These are phyloP conservation scores for Rhodotorula sp. DNA, from an alignment of 1,284 basidiomycete species.

Conservation along the genomic window DNA sequence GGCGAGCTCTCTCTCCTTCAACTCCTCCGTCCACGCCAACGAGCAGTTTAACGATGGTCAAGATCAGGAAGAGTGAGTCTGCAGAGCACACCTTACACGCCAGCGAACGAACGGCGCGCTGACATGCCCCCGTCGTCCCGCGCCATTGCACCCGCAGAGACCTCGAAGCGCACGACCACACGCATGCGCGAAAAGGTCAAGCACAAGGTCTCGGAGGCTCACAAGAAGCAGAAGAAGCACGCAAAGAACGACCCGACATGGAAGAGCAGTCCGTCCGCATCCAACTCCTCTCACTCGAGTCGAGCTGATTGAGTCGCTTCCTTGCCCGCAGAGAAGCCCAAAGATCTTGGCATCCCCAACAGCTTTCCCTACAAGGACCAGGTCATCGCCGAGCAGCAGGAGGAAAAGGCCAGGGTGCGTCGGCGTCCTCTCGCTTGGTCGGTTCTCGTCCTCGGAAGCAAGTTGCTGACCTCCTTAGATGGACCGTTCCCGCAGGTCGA, in stretches of 20 bases:
- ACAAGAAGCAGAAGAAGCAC: slow-evolving; percentile 72
- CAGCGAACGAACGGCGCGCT: background rate
- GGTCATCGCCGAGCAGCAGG: slow-evolving; percentile 84
- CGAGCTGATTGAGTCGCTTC: background rate
- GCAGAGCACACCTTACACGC: background rate
- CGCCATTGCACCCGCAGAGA: slow-evolving; percentile 58
- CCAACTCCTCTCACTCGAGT: background rate
- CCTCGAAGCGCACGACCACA: slow-evolving; percentile 72
- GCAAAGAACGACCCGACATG: slow-evolving; percentile 82
- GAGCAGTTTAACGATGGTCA: slow-evolving; percentile 29
- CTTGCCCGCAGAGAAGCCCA: slow-evolving; percentile 61
- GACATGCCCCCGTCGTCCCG: background rate
- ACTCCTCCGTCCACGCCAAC: background rate
- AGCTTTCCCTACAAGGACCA: slow-evolving; percentile 96
- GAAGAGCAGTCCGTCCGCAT: slow-evolving; percentile 69
- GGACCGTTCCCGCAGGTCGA: slow-evolving; percentile 53
- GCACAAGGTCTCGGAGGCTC: slow-evolving; percentile 73
- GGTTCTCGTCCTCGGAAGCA: background rate
- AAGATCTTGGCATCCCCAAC: slow-evolving; percentile 95
- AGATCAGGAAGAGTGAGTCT: slow-evolving; percentile 41
- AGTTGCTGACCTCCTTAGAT: background rate
- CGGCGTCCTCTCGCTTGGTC: background rate
- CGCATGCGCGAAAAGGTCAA: slow-evolving; percentile 72
- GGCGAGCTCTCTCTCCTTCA: background rate
- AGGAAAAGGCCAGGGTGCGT: slow-evolving; percentile 53